Evolutionary conservation across 1,139 yeast genomes (phyloP).

Genomic region (Scheffersomyces titani): DNA sequence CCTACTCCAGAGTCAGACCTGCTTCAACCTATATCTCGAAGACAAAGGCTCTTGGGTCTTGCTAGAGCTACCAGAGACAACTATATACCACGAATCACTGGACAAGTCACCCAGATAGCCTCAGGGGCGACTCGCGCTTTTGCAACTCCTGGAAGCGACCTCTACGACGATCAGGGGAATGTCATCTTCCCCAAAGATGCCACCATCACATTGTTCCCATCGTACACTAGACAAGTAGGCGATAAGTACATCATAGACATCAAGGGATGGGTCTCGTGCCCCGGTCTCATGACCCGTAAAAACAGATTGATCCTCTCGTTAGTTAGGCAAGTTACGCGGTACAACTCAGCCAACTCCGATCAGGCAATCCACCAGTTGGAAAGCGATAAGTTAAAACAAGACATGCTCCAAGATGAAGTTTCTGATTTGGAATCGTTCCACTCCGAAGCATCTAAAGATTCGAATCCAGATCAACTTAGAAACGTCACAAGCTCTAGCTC

Average conservation of each 20-base stretch:
- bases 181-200: conserved; percentile 41
- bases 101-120: conserved; percentile 51
- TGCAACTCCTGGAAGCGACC: conserved; percentile 25
- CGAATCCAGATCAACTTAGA: conserved; percentile 4
- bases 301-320: conserved; percentile 67
- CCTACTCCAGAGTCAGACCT: not conserved
- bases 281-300: conserved; percentile 70
- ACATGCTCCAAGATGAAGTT: conserved; percentile 17
- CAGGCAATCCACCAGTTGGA: conserved; percentile 34
- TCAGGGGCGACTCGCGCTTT: conserved; percentile 41
- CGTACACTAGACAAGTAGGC: conserved; percentile 52
- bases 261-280: conserved; percentile 73
- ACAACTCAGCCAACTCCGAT: conserved; percentile 21
- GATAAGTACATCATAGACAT: conserved; percentile 56
- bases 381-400: conserved; percentile 31
- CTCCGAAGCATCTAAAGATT: conserved; percentile 6
- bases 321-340: conserved; percentile 68
- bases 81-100: conserved; percentile 54
- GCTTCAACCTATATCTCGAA: conserved; percentile 16
- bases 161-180: conserved; percentile 35
- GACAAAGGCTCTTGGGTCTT: conserved; percentile 46
- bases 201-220: conserved; percentile 53
- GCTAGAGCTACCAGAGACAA: conserved; percentile 59
- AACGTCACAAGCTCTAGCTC: not conserved
- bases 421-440: conserved; percentile 9